Evolutionary conservation across 257 asterid species (phyloP), one percentile per base, ranked within the genome.

Genomic region (Apocynum venetum): DNA sequence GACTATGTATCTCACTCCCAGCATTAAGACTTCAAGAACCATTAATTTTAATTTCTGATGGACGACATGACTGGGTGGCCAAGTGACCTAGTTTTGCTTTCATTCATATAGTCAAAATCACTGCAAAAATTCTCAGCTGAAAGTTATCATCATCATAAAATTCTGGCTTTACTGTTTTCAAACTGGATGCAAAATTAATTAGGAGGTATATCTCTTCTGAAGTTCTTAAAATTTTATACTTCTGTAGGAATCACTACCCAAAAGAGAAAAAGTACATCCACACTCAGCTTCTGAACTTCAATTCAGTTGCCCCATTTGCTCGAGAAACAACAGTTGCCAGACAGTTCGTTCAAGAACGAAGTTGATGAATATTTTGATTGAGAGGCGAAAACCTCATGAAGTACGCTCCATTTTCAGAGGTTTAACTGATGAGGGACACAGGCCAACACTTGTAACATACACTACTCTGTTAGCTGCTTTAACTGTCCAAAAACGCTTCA

Each of bases 401-500:
- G 99, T 86, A 40, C 96, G 85, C 79, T 81, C 77, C 47, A 72
- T 93, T 68, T 87, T 90, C 66, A 87, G 89, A 78, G 91, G 88
- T 72, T 86, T 95, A 73, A 79, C 74, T 0, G 97, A 95, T 82
- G 96, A 88, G 67, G 99, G 98, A 41, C 99, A 95, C 86, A 88
- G 77, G 82, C 99, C 98, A n/a, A 85, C 97, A 71, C 94, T 95
- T 52, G 87, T 93, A 51, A 93, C 99, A 61, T 93, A 91, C 85
- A 95, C 98, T 44, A 93, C 97, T 4, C 80, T 95, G 71, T 84
- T 95, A 83, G 89, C 93, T 15, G 98, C 98, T 69, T 89, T 91
- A 57, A 90, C 97, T 20, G 82, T 90, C 81, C 93, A 90, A 83
- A 91, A 87, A 79, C 94, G 87, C 80, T 95, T 93, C 90, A 90